These are phyloP conservation scores for Cystobasidium tubakii DNA, from an alignment of 768 basidiomycete species.

Conservation along the genomic window DNA sequence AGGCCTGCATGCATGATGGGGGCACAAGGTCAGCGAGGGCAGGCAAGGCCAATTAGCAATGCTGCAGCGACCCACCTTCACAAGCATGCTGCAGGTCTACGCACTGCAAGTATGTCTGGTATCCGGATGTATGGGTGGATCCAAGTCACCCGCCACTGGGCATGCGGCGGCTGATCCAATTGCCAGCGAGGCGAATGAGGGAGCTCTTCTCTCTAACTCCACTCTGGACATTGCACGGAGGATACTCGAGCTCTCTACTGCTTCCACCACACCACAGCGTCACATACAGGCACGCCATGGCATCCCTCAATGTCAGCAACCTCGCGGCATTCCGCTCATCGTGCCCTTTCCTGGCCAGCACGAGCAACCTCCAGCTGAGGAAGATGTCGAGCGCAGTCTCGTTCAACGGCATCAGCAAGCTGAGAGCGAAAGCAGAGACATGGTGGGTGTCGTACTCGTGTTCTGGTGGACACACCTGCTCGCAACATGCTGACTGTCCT, in stretches of 20 bases:
- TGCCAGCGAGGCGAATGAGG: neutral
- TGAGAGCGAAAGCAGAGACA: conserved; percentile 20
- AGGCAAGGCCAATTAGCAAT: neutral
- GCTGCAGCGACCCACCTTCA: neutral
- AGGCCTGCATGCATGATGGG: no score
- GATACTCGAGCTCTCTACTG: neutral
- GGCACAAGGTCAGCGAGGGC: no score
- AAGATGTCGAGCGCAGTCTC: conserved; percentile 12
- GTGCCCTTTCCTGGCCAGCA: conserved; percentile 34
- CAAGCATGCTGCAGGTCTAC: neutral
- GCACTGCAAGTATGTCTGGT: neutral
- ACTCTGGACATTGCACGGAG: neutral
- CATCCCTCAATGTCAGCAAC: conserved; percentile 26
- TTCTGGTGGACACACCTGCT: no score
- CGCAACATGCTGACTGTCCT: neutral
- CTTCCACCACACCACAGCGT: neutral
- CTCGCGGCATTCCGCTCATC: conserved; percentile 13
- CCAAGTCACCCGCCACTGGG: neutral
- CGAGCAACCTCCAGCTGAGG: conserved; percentile 18
- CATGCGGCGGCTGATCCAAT: neutral
- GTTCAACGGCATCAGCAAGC: conserved; percentile 25
- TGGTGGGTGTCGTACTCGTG: conserved; percentile 15
- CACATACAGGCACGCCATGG: conserved; percentile 22
- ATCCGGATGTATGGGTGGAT: neutral
- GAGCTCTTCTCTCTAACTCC: neutral